Conservation (phyloP, 495 filamentous ascomycete genomes). For the Rostrohypoxylon terebratum region DNA sequence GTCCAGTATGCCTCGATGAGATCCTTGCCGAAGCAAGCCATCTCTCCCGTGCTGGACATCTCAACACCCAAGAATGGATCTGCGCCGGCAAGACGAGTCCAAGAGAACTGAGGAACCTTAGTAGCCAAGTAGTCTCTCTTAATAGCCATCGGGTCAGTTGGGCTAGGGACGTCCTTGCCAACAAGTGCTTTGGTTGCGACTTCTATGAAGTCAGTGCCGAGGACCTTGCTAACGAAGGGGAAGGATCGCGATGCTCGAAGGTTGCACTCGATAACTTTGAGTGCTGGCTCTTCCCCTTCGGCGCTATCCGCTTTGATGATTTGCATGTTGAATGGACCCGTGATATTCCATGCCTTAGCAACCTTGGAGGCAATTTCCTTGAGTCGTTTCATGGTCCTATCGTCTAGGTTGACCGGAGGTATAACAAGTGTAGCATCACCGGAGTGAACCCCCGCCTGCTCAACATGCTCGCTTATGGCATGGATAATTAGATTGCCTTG, state of each 20-base stretch:
- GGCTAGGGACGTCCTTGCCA: conserved; percentile 84
- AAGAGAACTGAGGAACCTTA: conserved; percentile 98
- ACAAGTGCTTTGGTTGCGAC: conserved; percentile 94
- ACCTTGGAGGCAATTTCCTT: conserved; percentile 97
- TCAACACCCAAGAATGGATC: conserved; percentile 98
- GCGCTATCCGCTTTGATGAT: conserved; percentile 91
- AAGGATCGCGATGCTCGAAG: conserved; percentile 97
- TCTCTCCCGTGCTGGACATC: conserved; percentile 97
- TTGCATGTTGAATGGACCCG: conserved; percentile 99
- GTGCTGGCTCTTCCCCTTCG: conserved; percentile 74
- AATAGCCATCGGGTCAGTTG: conserved; percentile 86
- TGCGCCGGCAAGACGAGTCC: conserved; percentile 97
- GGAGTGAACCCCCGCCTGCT: conserved; percentile 98
- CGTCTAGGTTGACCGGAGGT: conserved; percentile 83
- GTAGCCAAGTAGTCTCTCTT: conserved; percentile 93
- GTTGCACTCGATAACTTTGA: conserved; percentile 99
- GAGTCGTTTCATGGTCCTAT: conserved; percentile 79
- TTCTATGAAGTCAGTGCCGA: conserved; percentile 97
- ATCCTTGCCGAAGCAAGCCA: conserved; percentile 97
- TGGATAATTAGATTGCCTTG: conserved; percentile 89
- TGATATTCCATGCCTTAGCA: conserved; percentile 96
- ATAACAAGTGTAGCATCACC: conserved; percentile 96
- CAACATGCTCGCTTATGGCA: conserved; percentile 96
- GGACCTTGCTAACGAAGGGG: conserved; percentile 96
- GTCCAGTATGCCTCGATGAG: conserved; percentile 98